These are phyloP conservation scores for Cyphellophora europaea DNA, from an alignment of 2,329 filamentous ascomycete genomes.

Conservation along the genomic window DNA sequence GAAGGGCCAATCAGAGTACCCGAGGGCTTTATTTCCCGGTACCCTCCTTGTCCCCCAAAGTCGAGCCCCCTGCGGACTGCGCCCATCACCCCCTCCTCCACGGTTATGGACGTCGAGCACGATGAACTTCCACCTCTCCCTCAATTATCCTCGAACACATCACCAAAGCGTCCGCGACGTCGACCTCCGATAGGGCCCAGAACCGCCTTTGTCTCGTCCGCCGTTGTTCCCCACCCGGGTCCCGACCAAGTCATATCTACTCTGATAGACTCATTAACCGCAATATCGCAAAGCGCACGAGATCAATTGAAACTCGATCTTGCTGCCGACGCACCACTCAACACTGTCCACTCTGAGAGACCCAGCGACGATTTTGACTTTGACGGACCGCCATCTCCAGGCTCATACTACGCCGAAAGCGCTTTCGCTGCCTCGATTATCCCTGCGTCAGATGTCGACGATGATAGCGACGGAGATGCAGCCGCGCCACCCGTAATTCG, in stretches of 20 bases:
- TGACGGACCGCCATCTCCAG: constrained; percentile 40
- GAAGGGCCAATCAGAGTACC: background rate
- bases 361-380: too few relatives aligned
- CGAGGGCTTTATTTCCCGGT: too few relatives aligned
- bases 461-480: constrained; percentile 13
- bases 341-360: too few relatives aligned
- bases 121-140: constrained; percentile 1
- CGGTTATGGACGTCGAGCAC: too few relatives aligned
- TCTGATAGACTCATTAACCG: constrained; percentile 52
- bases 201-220: background rate
- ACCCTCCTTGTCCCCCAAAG: too few relatives aligned
- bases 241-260: constrained; percentile 41
- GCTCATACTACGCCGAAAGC: constrained; percentile 57
- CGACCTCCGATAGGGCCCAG: background rate
- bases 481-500: constrained; percentile 14
- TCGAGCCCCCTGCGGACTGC: too few relatives aligned
- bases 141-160: background rate
- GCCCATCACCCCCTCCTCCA: too few relatives aligned
- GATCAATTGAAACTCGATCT: too few relatives aligned
- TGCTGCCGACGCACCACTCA: too few relatives aligned
- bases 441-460: constrained; percentile 8
- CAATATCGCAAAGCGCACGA: constrained; percentile 51
- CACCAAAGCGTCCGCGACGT: background rate
- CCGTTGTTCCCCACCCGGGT: constrained; percentile 1
- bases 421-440: constrained; percentile 46